Evolutionary conservation across 2,329 filamentous ascomycete species (phyloP), one percentile per base, ranked within the genome.

Genomic region (Aspergillus felis): DNA sequence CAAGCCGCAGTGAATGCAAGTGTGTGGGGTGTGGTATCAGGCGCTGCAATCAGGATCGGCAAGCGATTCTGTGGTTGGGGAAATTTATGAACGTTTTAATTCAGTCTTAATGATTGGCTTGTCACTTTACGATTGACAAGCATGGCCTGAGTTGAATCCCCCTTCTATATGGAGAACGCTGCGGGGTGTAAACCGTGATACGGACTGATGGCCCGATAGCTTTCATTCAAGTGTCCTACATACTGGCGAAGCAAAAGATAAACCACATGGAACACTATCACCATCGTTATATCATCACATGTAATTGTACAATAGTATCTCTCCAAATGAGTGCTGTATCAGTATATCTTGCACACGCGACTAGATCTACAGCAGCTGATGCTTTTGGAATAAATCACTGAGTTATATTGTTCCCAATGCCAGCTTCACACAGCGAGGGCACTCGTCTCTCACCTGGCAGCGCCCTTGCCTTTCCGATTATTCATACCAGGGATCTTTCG

Each of bases 401-500:
- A 38, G 14, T 35, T 17, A 38, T 38, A 17, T 7, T 38, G 12
- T 17, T 7, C 32, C 32, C 5, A 35, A 35, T 35, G 4, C 5
- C 32, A 5, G 32, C 12, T 38, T 38, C 32, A 17, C 32, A 7
- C 32, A 38, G 3, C 3, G 32, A 38, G 32, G 32, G 14, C 6
- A n/a, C 14, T 29, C 9, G 7, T 14, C 12, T 47, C 58, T 62
- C 53, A 64, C 42, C 55, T 61, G 51, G 64, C 60, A 12, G 64
- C 54, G 17, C 62, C 66, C 62, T 73, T 77, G 8, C 69, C 71
- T 65, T 78, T 80, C 54, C 71, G 71, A 57, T 75, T 77, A 24
- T 61, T 60, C 49, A 60, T 65, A 2, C 71, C 70, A 32, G 71
- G 70, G 5, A 65, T 58, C 70, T 84, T 87, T 75, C 92, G 84